Evolutionary conservation across 2,329 filamentous ascomycete genomes (phyloP), one percentile per base, ranked within the genome.

Genomic region (Pseudophaeomoniella oleicola): DNA sequence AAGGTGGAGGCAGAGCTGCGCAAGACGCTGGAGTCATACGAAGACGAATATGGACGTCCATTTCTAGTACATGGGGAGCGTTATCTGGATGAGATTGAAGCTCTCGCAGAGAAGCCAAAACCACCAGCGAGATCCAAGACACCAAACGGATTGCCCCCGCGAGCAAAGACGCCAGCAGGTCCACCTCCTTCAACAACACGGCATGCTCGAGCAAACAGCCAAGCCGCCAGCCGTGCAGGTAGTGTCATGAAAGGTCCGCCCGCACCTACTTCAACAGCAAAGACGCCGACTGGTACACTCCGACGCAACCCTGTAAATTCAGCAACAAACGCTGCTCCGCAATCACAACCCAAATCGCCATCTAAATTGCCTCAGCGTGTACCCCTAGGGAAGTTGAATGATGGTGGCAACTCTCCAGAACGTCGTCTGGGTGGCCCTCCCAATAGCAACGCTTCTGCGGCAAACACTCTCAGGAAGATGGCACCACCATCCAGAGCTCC

Each of bases 1-100:
- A 96, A 93, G 63, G 71, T 98, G 31, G 78, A 88, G 39, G 71
- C 71, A 1, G 86, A 96, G n/a, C 63, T 98, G 40, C 73, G 74
- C 45, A 88, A 78, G 55, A 69, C 72, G n/a, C 69, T 98, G 17
- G 82, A 88, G 53, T 64, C 70, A 32, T 98, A 85, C 78, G 90
- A 98, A 55, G 81, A 93, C 37, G 90, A 96, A 52, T 94, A 88
- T 55, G 88, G 86, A 3, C 76, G 86, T 9, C 84, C 87, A 3
- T 98, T 98, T 66, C 66, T 92, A 32, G 87, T 98, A 11, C 85
- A 90, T 46, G 90, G 90, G 18, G 81, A 94, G 52, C 72, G 84
- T 45, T 98, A 94, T 52, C 68, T 98, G 22, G 86, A 96, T 44
- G 72, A 80, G 40, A 62, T 96, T n/a, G 80, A 85, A 35, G 69